Evolutionary conservation across 1,139 yeast species (phyloP).

Genomic region (Kluyveromyces sp.): DNA sequence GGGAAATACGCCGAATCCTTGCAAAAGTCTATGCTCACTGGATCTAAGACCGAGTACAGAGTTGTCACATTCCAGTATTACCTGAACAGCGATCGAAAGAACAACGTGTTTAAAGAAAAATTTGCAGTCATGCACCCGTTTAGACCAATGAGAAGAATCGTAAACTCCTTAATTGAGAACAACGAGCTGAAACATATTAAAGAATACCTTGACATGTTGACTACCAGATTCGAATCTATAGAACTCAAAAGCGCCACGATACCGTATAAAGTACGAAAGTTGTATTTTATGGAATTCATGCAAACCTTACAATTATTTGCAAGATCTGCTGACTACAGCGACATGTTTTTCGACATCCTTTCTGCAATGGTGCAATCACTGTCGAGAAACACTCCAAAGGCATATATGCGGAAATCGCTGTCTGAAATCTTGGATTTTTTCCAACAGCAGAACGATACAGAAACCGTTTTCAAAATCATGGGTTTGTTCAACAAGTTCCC

Average conservation of each 20-base stretch:
- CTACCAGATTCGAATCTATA: slow-evolving; percentile 17
- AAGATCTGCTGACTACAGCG: slow-evolving; percentile 14
- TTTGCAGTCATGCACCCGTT: slow-evolving; percentile 22
- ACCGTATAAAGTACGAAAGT: slow-evolving; percentile 8
- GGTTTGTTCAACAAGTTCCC: slow-evolving; percentile 12
- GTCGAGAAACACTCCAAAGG: slow-evolving; percentile 9
- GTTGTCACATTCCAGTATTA: slow-evolving; percentile 26
- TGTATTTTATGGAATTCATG: slow-evolving; percentile 16
- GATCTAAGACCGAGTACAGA: slow-evolving; percentile 25
- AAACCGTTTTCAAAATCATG: slow-evolving; percentile 18
- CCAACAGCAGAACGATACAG: slow-evolving; percentile 17
- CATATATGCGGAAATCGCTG: slow-evolving; percentile 17
- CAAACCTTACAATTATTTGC: slow-evolving; percentile 17
- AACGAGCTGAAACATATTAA: slow-evolving; percentile 19
- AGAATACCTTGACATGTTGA: slow-evolving; percentile 20
- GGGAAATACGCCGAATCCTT: slow-evolving; percentile 14
- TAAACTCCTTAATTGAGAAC: slow-evolving; percentile 14
- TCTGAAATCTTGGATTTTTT: slow-evolving; percentile 16
- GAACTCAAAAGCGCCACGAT: slow-evolving; percentile 7
- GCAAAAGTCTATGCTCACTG: slow-evolving; percentile 16
- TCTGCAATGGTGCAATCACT: slow-evolving; percentile 11
- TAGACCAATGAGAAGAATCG: slow-evolving; percentile 16
- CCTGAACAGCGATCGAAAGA: slow-evolving; percentile 13
- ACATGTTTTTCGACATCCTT: slow-evolving; percentile 18
- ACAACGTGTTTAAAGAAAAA: slow-evolving; percentile 14